Evolutionary conservation across 2,329 filamentous ascomycete genomes (phyloP).

Genomic region (Helicocarpus griseus): DNA sequence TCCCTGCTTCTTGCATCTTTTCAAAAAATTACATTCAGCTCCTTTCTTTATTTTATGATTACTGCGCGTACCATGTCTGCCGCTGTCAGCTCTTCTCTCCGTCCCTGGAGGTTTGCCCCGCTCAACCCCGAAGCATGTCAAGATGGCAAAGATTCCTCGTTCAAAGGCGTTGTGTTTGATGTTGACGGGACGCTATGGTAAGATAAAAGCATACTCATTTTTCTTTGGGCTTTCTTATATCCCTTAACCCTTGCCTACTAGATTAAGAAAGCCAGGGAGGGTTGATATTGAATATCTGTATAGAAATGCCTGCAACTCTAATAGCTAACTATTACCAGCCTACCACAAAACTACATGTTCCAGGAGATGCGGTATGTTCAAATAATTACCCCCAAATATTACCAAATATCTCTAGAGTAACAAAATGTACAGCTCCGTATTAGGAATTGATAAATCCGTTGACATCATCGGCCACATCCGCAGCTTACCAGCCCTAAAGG

Average conservation of each 20-base stretch:
- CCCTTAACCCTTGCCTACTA: neutral
- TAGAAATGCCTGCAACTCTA: neutral
- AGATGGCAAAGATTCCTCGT: conserved; percentile 27
- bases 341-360: conserved; percentile 96
- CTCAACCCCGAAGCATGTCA: conserved; percentile 27
- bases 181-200: conserved; percentile 92
- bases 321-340: conserved; percentile 37
- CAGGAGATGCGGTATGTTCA: conserved; percentile 60
- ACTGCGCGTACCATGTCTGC: conserved; percentile 6
- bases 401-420: conserved; percentile 21
- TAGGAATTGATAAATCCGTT: conserved; percentile 59
- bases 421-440: conserved; percentile 35
- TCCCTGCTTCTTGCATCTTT: neutral
- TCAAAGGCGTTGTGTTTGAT: conserved; percentile 69
- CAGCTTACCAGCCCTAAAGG: conserved; percentile 50
- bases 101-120: conserved; percentile 41
- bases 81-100: conserved; percentile 17
- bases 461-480: conserved; percentile 91
- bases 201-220: neutral
- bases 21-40: too few relatives aligned
- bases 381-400: neutral
- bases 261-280: neutral
- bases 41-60: neutral
- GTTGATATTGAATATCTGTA: neutral
- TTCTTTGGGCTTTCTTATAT: conserved; percentile 10